Base-by-base conservation (phyloP, 176 grass and related monocot species). In the Saccharum officinarum region DNA sequence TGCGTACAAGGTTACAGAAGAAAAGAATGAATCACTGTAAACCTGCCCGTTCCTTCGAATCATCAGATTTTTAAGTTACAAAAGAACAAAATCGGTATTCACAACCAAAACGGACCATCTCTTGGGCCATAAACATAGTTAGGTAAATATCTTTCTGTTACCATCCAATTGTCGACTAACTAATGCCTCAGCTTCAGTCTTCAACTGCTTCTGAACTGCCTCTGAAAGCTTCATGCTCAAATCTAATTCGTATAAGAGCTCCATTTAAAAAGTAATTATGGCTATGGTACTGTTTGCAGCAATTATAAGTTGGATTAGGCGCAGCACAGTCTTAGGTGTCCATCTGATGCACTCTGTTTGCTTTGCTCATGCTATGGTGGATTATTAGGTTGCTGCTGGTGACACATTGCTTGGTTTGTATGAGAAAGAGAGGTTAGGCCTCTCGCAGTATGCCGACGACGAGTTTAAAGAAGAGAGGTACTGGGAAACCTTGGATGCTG, bases 401-500 rank as follows among this genome's bases (percentile, higher is more conserved):
- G 88, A 80, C 16, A 92, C 90, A 59, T 65, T 88, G 41, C 86
- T 90, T 73, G 81, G 42, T 82, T 86, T 80, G 73, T 82, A 76
- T 25, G 75, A 81, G 82, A 90, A 86, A 80, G 90, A 92, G 84
- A 92, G 83, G 80, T 14, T 82, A 76, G 76, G 76, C 42, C 76
- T 76, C 70, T 81, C 76, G 7, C 81, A 34, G 4, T 91, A 90
- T 69, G 91, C 60, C 40, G 23, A 84, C 25, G 74, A 84, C 11
- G 77, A 71, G 3, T 70, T 36, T 44, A 41, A 57, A 7, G 86
- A 86, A 86, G 86, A 89, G 41, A 76, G 67, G 26, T 92, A 83
- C 86, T 96, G 97, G 92, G 82, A 94, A 44, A 89, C 54, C 47
- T 84, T 96, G 90, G 97, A 99, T 80, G 84, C 92, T 45, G 94